A percentile compares a stretch with the other conserved stretches of the same genome.
Evolutionary conservation across 75 land plant genomes (phyloP).

Genomic region (Isoetes taiwanensis): DNA sequence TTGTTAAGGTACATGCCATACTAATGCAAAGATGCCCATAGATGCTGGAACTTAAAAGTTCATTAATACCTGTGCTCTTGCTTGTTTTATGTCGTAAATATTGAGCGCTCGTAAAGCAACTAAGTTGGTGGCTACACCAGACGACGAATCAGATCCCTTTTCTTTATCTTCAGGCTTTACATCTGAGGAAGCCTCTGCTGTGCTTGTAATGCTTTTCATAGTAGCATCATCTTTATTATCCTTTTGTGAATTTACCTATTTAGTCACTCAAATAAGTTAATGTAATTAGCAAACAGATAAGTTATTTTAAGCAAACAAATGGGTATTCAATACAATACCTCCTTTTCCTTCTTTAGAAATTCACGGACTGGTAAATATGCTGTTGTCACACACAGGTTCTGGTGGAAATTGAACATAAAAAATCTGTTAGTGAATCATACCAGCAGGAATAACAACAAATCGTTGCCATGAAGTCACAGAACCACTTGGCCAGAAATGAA

Average conservation of each 20-base stretch:
- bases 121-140: no score
- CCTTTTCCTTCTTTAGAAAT: conserved; percentile 67
- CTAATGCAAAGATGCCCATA: no score
- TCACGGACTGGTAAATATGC: conserved; percentile 82
- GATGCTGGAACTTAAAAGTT: no score
- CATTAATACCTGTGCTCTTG: conserved; percentile 76
- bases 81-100: conserved; percentile 61
- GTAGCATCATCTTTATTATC: not conserved
- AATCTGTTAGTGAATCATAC: no score
- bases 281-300: no score
- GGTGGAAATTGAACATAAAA: conserved; percentile 2
- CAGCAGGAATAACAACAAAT: not conserved
- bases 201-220: not conserved
- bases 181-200: conserved; percentile 7
- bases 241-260: not conserved
- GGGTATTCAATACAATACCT: conserved; percentile 5
- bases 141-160: conserved; percentile 25
- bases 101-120: conserved; percentile 51
- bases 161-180: conserved; percentile 14
- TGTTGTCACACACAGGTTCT: conserved; percentile 87
- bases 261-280: no score
- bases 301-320: no score
- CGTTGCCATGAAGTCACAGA: not conserved
- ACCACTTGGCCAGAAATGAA: not conserved
- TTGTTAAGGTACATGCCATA: no score